Base-by-base conservation (phyloP, 345 rosid species). In the Eutrema yunnanense region DNA sequence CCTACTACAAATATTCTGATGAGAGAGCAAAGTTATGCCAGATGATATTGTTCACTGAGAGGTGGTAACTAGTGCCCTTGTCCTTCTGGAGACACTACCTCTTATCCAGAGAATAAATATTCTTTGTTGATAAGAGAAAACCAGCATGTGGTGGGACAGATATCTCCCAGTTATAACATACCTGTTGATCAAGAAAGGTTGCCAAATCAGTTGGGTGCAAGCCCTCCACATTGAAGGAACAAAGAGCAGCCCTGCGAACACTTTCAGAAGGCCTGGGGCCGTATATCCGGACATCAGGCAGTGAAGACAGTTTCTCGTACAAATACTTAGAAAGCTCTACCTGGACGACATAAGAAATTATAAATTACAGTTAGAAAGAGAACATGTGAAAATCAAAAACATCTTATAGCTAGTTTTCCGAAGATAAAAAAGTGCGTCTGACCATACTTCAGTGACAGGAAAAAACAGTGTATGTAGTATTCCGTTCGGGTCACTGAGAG, bases 171-270 rank as follows among this genome's bases (percentile, higher is more conserved):
- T 62, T 55, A 62, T 43, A 50, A 2, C 47, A 51, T 81, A 95
- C 99, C 97, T 92, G 87, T 71, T 91, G 99, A 71, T 92, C 96
- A 32, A 95, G 86, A 74, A 86, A 81, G n/a, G 96, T 86, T 71
- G 99, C 99, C 38, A 89, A 71, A 80, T 95, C 97, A 10, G 99
- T 92, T 2, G 97, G 93, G 74, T 95, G 99, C 58, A 88, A 75
- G 41, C 81, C 77, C 80, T 85, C 90, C 33, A 95, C 86, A 55
- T 95, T 95, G 84, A 95, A 95, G 69, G 96, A 89, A 81, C 97
- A 95, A 36, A 92, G 86, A 30, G 96, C 87, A 50, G 92, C 89
- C 44, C 96, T 89, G 11, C 50, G 54, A 48, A 80, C 75, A 26
- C 26, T 82, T 72, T 85, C 81, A 13, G 90, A 86, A 81, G 97